Evolutionary conservation across 192 early-diverging fungal genomes (phyloP).

Genomic region (Coemansia sp.): DNA sequence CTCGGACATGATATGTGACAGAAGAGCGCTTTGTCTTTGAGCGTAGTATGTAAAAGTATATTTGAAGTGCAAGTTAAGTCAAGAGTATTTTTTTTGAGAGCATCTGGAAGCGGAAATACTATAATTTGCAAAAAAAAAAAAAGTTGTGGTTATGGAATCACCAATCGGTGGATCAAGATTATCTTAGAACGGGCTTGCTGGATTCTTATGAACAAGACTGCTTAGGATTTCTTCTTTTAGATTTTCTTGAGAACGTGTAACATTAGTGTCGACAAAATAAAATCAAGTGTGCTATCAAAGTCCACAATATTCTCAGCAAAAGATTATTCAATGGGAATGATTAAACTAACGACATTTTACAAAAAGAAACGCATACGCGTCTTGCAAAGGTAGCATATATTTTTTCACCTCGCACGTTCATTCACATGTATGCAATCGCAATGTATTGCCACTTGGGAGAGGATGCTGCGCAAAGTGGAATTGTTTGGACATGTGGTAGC

Average conservation of each 20-base stretch:
- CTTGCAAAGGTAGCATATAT: neutral
- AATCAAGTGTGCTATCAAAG: neutral
- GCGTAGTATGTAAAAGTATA: too few species aligned
- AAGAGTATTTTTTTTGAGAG: too few species aligned
- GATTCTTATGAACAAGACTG: neutral
- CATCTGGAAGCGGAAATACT: neutral
- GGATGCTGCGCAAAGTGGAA: neutral
- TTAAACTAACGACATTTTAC: neutral
- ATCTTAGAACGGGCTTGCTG: too few species aligned
- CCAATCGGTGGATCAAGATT: neutral
- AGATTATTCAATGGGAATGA: neutral
- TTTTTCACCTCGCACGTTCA: neutral
- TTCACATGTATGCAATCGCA: neutral
- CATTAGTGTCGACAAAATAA: neutral
- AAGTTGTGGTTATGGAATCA: neutral
- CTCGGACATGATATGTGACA: neutral
- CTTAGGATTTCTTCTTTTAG: too few species aligned
- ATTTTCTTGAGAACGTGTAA: too few species aligned
- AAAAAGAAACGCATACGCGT: too few species aligned
- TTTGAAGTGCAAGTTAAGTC: too few species aligned
- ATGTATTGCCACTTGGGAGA: neutral
- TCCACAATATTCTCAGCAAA: too few species aligned
- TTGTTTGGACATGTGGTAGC: neutral
- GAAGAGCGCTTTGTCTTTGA: too few species aligned
- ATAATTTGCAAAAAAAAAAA: constrained; percentile 5